Evolutionary conservation across 2,329 filamentous ascomycete species (phyloP).

Genomic region (Penicillium glabrum): DNA sequence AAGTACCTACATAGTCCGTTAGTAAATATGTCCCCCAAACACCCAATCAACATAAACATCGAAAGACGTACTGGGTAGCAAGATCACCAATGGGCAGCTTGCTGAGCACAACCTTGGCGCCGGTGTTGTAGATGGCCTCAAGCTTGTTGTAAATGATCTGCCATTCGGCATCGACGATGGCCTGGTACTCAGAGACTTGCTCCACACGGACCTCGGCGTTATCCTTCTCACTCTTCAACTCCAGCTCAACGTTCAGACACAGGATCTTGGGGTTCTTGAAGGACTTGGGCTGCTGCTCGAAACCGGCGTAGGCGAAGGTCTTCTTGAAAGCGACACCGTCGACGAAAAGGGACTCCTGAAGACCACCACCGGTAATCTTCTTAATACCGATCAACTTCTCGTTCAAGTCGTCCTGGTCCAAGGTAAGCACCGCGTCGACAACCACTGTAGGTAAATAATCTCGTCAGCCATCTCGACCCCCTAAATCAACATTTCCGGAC

Average conservation of each 20-base stretch:
- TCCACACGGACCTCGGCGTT: constrained; percentile 98
- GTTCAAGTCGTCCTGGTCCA: constrained; percentile 96
- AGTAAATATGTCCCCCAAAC: background rate
- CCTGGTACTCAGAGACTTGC: constrained; percentile 98
- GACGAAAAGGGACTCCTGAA: constrained; percentile 94
- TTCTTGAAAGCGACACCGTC: constrained; percentile 99
- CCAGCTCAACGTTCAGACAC: constrained; percentile 95
- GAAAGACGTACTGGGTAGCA: constrained; percentile 70
- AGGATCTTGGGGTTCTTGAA: constrained; percentile 96
- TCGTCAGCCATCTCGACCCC: background rate
- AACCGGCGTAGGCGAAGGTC: constrained; percentile 98
- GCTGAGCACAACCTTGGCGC: constrained; percentile 94
- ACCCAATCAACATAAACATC: background rate
- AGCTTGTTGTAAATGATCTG: constrained; percentile 99
- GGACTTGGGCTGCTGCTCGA: constrained; percentile 97
- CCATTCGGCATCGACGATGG: constrained; percentile 98
- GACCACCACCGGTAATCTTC: constrained; percentile 93
- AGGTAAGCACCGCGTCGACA: constrained; percentile 89
- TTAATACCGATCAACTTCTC: constrained; percentile 98
- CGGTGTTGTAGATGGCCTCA: constrained; percentile 88
- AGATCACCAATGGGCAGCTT: constrained; percentile 97
- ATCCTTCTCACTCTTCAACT: constrained; percentile 98
- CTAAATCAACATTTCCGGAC: background rate
- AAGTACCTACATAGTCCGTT: constrained; percentile 61
- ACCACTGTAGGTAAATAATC: constrained; percentile 67